Conservation (phyloP, 768 basidiomycete genomes). For the Mrakia blollopis region DNA sequence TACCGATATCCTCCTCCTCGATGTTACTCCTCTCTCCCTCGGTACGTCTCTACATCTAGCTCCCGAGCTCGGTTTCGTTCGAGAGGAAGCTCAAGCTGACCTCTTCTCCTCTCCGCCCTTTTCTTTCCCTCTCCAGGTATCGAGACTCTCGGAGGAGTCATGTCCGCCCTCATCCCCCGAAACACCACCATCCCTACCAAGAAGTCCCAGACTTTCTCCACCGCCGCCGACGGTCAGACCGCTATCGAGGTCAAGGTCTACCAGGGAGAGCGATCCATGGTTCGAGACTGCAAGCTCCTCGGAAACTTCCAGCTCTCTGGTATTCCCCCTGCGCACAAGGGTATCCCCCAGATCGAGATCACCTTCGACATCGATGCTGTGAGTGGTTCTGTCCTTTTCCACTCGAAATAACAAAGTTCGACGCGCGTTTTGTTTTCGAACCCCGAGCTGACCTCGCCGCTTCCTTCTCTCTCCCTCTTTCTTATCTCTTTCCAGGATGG, state of each 20-base stretch:
- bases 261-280: conserved; percentile 98
- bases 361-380: conserved; percentile 91
- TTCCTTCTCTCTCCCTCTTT: background rate
- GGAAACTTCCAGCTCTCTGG: conserved; percentile 99
- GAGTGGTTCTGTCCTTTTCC: conserved; percentile 49
- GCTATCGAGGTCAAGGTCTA: conserved; percentile 99
- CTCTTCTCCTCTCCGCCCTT: conserved; percentile 14
- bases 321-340: conserved; percentile 78
- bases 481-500: conserved; percentile 53
- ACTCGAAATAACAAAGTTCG: too few species aligned
- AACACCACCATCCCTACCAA: conserved; percentile 99
- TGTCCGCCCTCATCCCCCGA: conserved; percentile 96
- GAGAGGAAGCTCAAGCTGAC: background rate
- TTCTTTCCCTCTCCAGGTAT: conserved; percentile 53
- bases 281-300: conserved; percentile 95
- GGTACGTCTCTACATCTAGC: conserved; percentile 49
- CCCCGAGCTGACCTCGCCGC: background rate
- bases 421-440: conserved; percentile 22
- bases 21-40: conserved; percentile 70
- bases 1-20: conserved; percentile 78
- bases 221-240: conserved; percentile 98
- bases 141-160: conserved; percentile 97
- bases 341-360: conserved; percentile 77
- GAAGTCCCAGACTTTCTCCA: conserved; percentile 98
- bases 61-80: background rate